Evolutionary conservation across 2,329 filamentous ascomycete species (phyloP).

Genomic region (Helicocarpus griseus): DNA sequence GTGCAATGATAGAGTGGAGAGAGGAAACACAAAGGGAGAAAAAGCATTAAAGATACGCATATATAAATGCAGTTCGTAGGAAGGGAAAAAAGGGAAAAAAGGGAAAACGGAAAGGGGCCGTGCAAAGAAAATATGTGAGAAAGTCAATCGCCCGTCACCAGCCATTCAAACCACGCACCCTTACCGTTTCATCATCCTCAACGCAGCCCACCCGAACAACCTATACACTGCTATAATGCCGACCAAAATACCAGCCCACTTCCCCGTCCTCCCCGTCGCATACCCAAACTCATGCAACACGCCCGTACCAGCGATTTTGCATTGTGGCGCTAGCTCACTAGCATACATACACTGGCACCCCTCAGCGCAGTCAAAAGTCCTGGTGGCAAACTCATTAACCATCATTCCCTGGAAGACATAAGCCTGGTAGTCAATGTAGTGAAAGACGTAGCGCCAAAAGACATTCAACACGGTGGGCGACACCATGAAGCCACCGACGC

Average conservation of each 20-base stretch:
- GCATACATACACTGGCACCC: conserved; percentile 62
- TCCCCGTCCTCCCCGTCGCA: conserved; percentile 49
- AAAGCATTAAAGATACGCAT: too few relatives aligned
- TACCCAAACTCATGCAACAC: conserved; percentile 65
- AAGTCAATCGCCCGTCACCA: not conserved
- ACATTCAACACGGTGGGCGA: conserved; percentile 61
- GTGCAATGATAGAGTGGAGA: too few relatives aligned
- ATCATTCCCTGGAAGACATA: conserved; percentile 92
- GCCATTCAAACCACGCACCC: too few relatives aligned
- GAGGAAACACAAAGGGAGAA: too few relatives aligned
- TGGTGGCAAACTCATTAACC: conserved; percentile 69
- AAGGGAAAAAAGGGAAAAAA: too few relatives aligned
- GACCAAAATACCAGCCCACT: conserved; percentile 69
- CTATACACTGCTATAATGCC: conserved; percentile 67
- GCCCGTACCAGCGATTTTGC: conserved; percentile 59
- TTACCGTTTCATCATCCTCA: not conserved
- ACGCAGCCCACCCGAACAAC: conserved; percentile 52
- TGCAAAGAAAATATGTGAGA: too few relatives aligned
- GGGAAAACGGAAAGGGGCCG: too few relatives aligned
- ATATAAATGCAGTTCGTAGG: too few relatives aligned
- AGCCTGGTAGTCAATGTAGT: conserved; percentile 78
- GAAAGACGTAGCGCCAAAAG: conserved; percentile 80
- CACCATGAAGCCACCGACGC: conserved; percentile 73
- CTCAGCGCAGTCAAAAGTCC: conserved; percentile 53
- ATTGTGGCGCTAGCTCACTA: conserved; percentile 51